Base-by-base conservation (phyloP, 2,329 filamentous ascomycete genomes). In the Diplodia sapinea region DNA sequence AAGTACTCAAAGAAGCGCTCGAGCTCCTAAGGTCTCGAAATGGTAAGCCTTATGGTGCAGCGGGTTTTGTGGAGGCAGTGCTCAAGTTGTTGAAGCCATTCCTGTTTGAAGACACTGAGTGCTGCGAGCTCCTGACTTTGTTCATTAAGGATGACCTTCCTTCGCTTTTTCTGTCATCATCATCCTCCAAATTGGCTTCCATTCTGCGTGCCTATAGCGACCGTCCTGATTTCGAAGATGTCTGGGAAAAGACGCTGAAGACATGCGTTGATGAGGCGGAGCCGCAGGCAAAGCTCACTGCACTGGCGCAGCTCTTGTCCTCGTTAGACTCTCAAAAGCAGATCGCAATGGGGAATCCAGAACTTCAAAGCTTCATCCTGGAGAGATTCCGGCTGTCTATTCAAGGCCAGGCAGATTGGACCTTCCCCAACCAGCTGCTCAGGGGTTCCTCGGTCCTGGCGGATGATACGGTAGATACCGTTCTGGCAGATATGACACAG, bases 11-110 rank as follows among this genome's bases (percentile, higher is more conserved):
- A 9, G 79, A 81, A 66, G 84, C 86, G 61, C 73, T 88, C 12
- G 74, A 82, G 40, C 75, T 85, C 0, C 73, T 89, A 11, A 80
- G 79, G 49, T 79, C 79, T 36, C 79, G 87, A 40, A 86, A 89
- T 71, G 88, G 89, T 13, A 90, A 90, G 73, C 88, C 88, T 2
- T 91, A 88, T 73, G 86, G 87, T n/a, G 87, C 87, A 57, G 86
- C 87, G 23, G 85, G 82, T 9, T 81, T 85, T 4, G 74, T 90
- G n/a, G 83, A 87, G 68, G 80, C 83, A 68, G 79, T 86, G 20
- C 72, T 88, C 31, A 78, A 79, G 31, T 79, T 78, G 12, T 79
- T 82, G 59, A 80, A 80, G 1, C 70, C 75, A 26, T 70, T 83
- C 3, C 72, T 85, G 2, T 70, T 81, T 43, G 71, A 73, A 2